Evolutionary conservation across 345 rosid genomes (phyloP), one percentile per base, ranked within the genome.

Genomic region (Limnanthes douglasii): DNA sequence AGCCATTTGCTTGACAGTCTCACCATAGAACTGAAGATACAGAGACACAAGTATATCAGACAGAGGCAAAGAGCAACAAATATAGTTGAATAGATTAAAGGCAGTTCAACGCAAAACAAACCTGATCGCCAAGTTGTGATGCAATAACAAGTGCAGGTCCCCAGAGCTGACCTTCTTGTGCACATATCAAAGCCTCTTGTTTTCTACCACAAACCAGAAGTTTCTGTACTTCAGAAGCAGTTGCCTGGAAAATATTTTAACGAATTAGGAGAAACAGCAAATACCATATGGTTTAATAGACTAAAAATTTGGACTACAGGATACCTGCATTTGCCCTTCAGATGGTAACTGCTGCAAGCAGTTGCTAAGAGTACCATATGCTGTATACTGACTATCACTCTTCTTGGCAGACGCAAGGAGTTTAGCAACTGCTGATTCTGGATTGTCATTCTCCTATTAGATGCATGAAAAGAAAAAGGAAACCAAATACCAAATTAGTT

Each of bases 91-190:
- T n/a, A n/a, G n/a, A n/a, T 11, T 11, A 33, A 20, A 7, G 32
- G 26, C 14, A 37, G 27, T 22, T 30, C 50, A 21, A 11, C 19
- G n/a, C n/a, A n/a, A 42, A 48, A 50, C 46, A 53, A 50, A 81
- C 94, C 86, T 81, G 84, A 39, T 81, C 73, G 6, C 94, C 94
- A 39, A 81, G 77, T 47, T 76, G 88, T 9, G 86, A 68, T 3
- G 94, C 80, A 44, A 81, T 74, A 37, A 81, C 74, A 45, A 81
- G 84, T 18, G 94, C 94, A 27, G 75, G 94, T 43, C 94, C 94
- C 94, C 94, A 81, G 45, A 81, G 51, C 56, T 73, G 83, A 49
- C 94, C 94, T 45, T 59, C 80, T 51, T 76, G 80, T 33, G 94
- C 94, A 58, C 52, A 48, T 25, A 59, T 66, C 33, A 81, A 21